Evolutionary conservation across 164 flowering plant species (phyloP).

Genomic region (Chloranthus sessilifolius): DNA sequence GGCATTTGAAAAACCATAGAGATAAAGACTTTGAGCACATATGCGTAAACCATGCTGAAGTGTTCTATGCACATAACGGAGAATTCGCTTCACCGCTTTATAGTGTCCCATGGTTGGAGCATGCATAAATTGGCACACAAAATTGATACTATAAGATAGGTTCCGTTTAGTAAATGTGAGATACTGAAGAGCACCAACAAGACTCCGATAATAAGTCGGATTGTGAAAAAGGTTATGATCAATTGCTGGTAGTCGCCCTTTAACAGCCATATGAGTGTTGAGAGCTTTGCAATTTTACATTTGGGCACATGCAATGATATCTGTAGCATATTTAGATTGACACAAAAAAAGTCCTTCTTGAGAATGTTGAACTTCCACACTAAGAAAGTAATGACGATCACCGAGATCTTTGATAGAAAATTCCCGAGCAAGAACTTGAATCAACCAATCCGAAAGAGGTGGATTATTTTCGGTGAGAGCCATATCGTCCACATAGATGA

Average conservation of each 20-base stretch:
- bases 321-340: background rate
- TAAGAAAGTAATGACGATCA: background rate
- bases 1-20: background rate
- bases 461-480: background rate
- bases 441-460: background rate
- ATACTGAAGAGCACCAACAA: background rate
- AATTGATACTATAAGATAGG: background rate
- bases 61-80: background rate
- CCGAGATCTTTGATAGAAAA: background rate
- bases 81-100: background rate
- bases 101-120: background rate
- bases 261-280: background rate
- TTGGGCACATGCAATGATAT: background rate
- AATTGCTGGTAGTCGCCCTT: background rate
- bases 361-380: background rate
- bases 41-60: background rate
- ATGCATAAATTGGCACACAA: background rate
- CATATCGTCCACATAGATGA: background rate
- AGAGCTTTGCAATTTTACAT: background rate
- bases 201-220: background rate
- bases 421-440: background rate
- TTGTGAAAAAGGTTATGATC: background rate
- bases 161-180: background rate
- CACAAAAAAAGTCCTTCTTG: background rate
- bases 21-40: background rate